These are phyloP conservation scores for Fusarium dimerum DNA, from an alignment of 2,329 filamentous ascomycete species.

Conservation along the genomic window DNA sequence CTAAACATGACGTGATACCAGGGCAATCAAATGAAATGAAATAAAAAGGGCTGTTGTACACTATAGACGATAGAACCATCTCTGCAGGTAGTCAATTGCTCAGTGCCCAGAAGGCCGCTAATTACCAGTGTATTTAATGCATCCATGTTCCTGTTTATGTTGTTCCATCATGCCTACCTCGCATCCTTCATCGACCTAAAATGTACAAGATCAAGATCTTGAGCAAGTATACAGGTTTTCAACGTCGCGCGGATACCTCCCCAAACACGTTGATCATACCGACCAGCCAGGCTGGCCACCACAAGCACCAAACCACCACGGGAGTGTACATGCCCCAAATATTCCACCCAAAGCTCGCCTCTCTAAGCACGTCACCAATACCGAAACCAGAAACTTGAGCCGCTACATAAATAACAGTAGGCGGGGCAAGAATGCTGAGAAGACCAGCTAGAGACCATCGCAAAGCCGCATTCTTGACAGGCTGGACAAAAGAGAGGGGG, in stretches of 20 bases:
- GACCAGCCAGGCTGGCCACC: constrained; percentile 90
- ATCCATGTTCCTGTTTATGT: not conserved
- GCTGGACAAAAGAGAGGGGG: constrained; percentile 75
- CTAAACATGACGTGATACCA: constrained; percentile 37
- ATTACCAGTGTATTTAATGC: constrained; percentile 17
- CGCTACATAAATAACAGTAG: constrained; percentile 52
- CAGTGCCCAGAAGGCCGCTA: constrained; percentile 24
- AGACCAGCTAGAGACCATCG: constrained; percentile 49
- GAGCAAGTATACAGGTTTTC: not conserved
- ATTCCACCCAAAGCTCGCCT: constrained; percentile 84
- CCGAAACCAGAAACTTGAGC: constrained; percentile 41
- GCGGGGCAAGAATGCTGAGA: constrained; percentile 63
- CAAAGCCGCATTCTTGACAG: constrained; percentile 42
- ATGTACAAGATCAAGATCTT: not conserved
- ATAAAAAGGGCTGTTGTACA: constrained; percentile 23
- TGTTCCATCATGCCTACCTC: not conserved
- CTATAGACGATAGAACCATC: constrained; percentile 31
- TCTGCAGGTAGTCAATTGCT: constrained; percentile 20
- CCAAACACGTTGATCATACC: constrained; percentile 59
- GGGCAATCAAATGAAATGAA: constrained; percentile 16
- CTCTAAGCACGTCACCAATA: constrained; percentile 62
- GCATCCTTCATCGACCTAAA: not conserved
- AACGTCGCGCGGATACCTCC: constrained; percentile 18
- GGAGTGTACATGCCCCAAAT: constrained; percentile 89
- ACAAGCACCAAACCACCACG: constrained; percentile 89